A percentile compares a stretch with the other conserved stretches of the same genome.
Conservation (phyloP, 257 asterid genomes). For the Salvia splendens region DNA sequence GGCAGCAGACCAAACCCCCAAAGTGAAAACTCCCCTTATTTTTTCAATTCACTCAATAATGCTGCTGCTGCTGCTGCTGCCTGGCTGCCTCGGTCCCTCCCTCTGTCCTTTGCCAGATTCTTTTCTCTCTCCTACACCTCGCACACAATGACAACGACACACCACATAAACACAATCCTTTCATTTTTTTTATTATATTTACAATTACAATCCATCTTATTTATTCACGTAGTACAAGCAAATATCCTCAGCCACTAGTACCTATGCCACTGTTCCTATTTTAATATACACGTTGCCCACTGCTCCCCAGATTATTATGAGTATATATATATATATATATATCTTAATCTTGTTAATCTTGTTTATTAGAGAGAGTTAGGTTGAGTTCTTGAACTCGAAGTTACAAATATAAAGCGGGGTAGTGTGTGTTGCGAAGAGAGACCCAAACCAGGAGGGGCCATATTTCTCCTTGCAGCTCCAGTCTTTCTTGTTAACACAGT, state of each 20-base stretch:
- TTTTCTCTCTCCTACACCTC: constrained; percentile 37
- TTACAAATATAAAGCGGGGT: background rate
- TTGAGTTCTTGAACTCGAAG: background rate
- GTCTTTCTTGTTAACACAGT: constrained; percentile 36
- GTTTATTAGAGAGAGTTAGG: background rate
- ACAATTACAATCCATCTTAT: background rate
- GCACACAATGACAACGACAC: constrained; percentile 29
- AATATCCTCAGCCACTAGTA: constrained; percentile 6
- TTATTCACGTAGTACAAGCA: background rate
- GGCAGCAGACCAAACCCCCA: constrained; percentile 16
- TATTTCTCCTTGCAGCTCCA: constrained; percentile 25
- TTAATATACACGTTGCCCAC: background rate
- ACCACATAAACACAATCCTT: background rate
- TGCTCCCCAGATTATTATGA: background rate
- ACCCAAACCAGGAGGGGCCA: constrained; percentile 41
- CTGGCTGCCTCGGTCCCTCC: constrained; percentile 25
- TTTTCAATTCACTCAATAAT: constrained; percentile 34
- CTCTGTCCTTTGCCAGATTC: constrained; percentile 44
- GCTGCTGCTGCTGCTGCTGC: constrained; percentile 28
- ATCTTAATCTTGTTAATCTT: background rate
- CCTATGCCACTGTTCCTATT: background rate
- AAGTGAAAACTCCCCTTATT: constrained; percentile 15
- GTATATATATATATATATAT: background rate
- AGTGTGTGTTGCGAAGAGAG: constrained; percentile 26
- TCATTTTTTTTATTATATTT: too few relatives aligned